These are phyloP conservation scores for Adansonia grandidieri DNA, from an alignment of 441 rosid species.

Conservation along the genomic window DNA sequence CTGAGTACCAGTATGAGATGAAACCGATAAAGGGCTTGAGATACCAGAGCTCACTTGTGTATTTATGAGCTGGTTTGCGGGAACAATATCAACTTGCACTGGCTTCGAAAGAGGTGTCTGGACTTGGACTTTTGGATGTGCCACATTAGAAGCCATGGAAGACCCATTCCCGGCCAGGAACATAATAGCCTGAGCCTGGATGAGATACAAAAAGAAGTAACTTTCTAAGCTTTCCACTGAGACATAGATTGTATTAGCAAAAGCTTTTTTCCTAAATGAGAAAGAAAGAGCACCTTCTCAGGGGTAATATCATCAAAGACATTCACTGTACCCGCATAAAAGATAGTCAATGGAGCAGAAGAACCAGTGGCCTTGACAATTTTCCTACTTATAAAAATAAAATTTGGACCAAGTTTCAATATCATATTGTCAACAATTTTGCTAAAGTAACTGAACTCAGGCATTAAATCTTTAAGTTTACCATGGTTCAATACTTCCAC, in stretches of 20 bases:
- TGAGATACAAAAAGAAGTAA: constrained; percentile 11
- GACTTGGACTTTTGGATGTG: constrained; percentile 40
- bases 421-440: constrained; percentile 12
- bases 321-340: constrained; percentile 64
- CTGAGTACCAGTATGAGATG: constrained; percentile 56
- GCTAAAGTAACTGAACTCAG: constrained; percentile 30
- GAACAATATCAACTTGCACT: constrained; percentile 39
- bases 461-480: constrained; percentile 34
- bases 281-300: constrained; percentile 55
- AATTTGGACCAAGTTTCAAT: constrained; percentile 22
- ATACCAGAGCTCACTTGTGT: constrained; percentile 41
- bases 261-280: background rate
- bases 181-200: constrained; percentile 85
- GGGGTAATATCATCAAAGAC: constrained; percentile 68
- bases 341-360: constrained; percentile 63
- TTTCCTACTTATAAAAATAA: constrained; percentile 26
- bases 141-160: constrained; percentile 32
- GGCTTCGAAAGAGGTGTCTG: constrained; percentile 40
- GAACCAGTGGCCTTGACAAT: constrained; percentile 39
- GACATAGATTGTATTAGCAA: background rate
- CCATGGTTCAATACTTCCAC: constrained; percentile 45
- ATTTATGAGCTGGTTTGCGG: constrained; percentile 41
- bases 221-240: constrained; percentile 17
- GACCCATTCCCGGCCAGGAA: constrained; percentile 61
- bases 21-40: constrained; percentile 52